A percentile compares a stretch with the other conserved stretches of the same genome.
Evolutionary conservation across 148 eudicot species (phyloP).

Genomic region (Fagopyrum tataricum): DNA sequence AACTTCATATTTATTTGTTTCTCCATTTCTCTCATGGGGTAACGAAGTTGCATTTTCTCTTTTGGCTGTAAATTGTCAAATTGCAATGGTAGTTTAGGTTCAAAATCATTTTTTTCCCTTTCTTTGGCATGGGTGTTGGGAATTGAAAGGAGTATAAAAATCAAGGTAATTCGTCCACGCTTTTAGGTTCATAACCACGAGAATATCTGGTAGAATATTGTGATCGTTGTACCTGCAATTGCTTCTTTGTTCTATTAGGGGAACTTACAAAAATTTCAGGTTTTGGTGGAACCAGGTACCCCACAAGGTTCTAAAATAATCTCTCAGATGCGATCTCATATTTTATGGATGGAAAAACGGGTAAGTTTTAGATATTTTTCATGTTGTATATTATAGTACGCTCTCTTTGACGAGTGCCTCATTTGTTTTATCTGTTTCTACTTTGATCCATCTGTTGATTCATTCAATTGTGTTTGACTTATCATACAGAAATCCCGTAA

Average conservation of each 20-base stretch:
- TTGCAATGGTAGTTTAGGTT: not conserved
- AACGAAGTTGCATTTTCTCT: not conserved
- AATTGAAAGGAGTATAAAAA: not conserved
- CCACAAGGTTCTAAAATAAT: slow-evolving; percentile 87
- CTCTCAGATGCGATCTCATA: slow-evolving; percentile 90
- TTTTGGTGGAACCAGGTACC: slow-evolving; percentile 93
- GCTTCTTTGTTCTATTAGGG: not conserved
- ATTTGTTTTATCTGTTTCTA: not conserved
- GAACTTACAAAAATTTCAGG: slow-evolving; percentile 28
- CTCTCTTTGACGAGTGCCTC: slow-evolving; percentile 1
- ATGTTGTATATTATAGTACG: not conserved
- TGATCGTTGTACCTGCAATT: not conserved
- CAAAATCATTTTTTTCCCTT: not conserved
- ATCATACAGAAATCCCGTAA: slow-evolving; percentile 60
- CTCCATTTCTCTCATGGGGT: not conserved
- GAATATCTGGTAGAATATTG: not conserved
- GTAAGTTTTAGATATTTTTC: slow-evolving; percentile 26
- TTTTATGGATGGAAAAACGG: slow-evolving; percentile 98
- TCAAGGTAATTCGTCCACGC: not conserved
- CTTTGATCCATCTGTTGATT: not conserved
- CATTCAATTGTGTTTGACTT: slow-evolving; percentile 13
- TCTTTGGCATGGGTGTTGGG: not conserved
- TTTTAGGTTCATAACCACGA: not conserved
- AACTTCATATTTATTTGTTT: not conserved
- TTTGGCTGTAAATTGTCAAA: not conserved